Evolutionary conservation across 2,329 filamentous ascomycete species (phyloP).

Genomic region (Tolypocladium tropicale): DNA sequence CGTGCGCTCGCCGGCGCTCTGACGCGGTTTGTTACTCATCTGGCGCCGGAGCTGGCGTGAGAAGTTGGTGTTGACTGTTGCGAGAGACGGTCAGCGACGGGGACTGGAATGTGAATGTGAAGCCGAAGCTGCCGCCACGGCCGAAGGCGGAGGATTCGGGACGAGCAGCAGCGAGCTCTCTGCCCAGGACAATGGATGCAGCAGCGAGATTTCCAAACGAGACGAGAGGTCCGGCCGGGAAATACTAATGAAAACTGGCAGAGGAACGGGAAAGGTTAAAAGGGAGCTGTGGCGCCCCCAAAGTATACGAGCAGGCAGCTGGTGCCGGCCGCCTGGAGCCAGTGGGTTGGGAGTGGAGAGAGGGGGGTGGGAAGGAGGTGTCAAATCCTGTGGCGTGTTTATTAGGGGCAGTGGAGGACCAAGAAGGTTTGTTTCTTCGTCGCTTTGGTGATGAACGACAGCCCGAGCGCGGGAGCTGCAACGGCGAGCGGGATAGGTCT

Average conservation of each 20-base stretch:
- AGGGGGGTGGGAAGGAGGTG: no score
- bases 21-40: slow-evolving; percentile 20
- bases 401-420: background rate
- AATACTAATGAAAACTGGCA: background rate
- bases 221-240: background rate
- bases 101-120: slow-evolving; percentile 1
- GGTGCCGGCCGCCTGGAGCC: background rate
- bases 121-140: background rate
- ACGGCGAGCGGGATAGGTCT: background rate
- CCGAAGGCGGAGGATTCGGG: background rate
- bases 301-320: no score
- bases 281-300: background rate
- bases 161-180: background rate
- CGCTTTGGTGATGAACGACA: no score
- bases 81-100: slow-evolving; percentile 13
- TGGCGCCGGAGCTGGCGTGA: slow-evolving; percentile 15
- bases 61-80: slow-evolving; percentile 10
- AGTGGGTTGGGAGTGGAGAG: background rate
- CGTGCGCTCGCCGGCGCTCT: slow-evolving; percentile 25
- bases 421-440: background rate
- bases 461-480: background rate
- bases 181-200: background rate
- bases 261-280: background rate
- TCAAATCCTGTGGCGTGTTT: background rate
- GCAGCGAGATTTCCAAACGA: background rate